Percentiles rank a stretch among this genome's conserved stretches.
Conservation (phyloP, 2,329 filamentous ascomycete species). For the Colletotrichum neosansevieriae region DNA sequence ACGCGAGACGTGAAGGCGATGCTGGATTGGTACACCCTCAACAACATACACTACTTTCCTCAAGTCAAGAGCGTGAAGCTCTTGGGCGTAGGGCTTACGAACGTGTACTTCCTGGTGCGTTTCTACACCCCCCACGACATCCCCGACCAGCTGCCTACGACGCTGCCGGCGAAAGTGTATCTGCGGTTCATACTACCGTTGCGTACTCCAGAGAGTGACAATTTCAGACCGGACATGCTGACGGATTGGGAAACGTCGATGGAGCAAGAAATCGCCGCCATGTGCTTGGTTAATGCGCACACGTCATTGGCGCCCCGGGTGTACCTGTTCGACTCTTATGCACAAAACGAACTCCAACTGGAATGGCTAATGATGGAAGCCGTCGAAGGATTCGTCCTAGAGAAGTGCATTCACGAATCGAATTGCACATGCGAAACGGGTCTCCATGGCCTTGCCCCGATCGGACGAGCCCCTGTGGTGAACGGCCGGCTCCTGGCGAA, state of each 20-base stretch:
- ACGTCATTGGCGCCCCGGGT: conserved; percentile 7
- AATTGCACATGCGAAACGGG: conserved; percentile 19
- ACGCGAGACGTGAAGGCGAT: background rate
- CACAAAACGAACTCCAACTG: conserved; percentile 30
- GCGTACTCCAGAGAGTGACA: conserved; percentile 1
- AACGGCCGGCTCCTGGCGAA: too few relatives aligned
- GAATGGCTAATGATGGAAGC: conserved; percentile 41
- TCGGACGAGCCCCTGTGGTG: background rate
- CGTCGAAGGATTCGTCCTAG: conserved; percentile 16
- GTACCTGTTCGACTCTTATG: conserved; percentile 36
- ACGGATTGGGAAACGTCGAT: background rate
- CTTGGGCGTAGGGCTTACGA: background rate
- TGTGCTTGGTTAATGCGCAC: conserved; percentile 10
- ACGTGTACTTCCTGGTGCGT: conserved; percentile 5
- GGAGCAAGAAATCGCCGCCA: conserved; percentile 40
- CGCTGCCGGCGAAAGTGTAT: conserved; percentile 15
- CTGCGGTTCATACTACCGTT: conserved; percentile 33
- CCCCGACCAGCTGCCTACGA: background rate
- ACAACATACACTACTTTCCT: background rate
- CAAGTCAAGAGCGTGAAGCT: background rate
- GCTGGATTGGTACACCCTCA: conserved; percentile 12
- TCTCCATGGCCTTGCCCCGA: conserved; percentile 4
- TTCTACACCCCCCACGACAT: background rate
- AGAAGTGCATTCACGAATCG: conserved; percentile 5
- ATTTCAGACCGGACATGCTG: background rate